Base-by-base conservation (phyloP, 371 early-diverging fungal species). In the Coemansia sp. region DNA sequence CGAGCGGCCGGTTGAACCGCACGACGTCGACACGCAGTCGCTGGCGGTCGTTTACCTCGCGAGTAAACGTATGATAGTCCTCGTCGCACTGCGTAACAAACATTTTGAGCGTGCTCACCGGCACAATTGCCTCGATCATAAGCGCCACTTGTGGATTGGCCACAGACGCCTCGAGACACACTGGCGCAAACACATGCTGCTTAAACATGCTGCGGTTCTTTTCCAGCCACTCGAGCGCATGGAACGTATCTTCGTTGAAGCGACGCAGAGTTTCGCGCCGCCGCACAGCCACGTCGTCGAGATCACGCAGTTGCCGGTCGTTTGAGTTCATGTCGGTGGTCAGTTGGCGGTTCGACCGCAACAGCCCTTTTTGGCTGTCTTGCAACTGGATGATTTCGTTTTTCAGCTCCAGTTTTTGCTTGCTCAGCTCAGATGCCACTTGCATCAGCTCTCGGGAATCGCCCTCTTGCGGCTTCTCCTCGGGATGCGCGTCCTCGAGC, bases 61-160 rank as follows among this genome's bases (percentile, higher is more conserved):
- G 63, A 0, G 88, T 86, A 31, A 95, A 82, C 4, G 67, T 52
- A 5, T 82, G 52, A 79, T 95, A 97, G 76, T 97, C 97, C 40
- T 83, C 85, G 60, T 88, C 69, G 16, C 82, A 81, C 74, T 91
- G 90, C 58, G 88, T 87, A 0, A 95, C 87, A 80, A 94, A 93
- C 0, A 85, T 85, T 88, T 92, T 83, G 29, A 66, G 56, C 63
- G 66, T 81, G 67, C 61, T 59, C 31, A 26, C 78, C 68, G 18
- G 82, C 65, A 65, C 78, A 14, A 80, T 58, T 3, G 82, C 52
- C 67, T 97, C 97, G 5, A 95, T 72, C 4, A 86, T 78, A 42
- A 78, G 65, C 1, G 89, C 89, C 72, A 85, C 87, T 5, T 74
- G 72, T 55, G 75, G 56, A 63, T 93, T 85, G 50, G 83, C 87